Evolutionary conservation across 495 filamentous ascomycete species (phyloP).

Genomic region (Podospora didyma): DNA sequence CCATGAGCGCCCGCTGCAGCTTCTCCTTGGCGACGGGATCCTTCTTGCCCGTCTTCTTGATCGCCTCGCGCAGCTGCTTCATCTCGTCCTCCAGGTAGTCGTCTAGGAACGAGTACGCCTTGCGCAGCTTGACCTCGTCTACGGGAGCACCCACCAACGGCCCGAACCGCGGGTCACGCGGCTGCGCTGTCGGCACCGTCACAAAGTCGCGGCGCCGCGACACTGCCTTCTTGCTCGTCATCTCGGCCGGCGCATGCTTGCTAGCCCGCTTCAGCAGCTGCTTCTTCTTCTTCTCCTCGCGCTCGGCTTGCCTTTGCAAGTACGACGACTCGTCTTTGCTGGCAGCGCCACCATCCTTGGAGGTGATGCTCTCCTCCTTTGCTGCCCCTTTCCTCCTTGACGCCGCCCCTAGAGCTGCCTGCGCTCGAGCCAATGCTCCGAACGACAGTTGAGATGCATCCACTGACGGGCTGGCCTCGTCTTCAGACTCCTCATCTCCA

Average conservation of each 20-base stretch:
- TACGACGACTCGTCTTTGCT: background rate
- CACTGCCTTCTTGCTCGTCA: constrained; percentile 78
- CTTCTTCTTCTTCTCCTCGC: constrained; percentile 13
- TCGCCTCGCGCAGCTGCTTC: constrained; percentile 59
- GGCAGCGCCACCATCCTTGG: background rate
- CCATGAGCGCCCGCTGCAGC: constrained; percentile 61
- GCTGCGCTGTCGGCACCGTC: constrained; percentile 44
- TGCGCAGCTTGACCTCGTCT: constrained; percentile 53
- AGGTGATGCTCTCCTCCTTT: constrained; percentile 2
- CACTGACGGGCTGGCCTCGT: constrained; percentile 31
- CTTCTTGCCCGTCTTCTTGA: constrained; percentile 55
- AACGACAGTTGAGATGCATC: constrained; percentile 65
- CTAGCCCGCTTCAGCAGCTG: constrained; percentile 46
- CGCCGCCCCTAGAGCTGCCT: constrained; percentile 53
- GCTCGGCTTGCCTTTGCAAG: background rate
- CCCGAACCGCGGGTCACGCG: constrained; percentile 82
- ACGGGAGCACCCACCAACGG: constrained; percentile 28
- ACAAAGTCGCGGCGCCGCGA: constrained; percentile 73
- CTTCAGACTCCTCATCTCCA: constrained; percentile 20
- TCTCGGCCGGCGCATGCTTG: constrained; percentile 84
- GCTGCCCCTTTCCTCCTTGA: constrained; percentile 31
- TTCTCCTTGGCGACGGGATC: constrained; percentile 57
- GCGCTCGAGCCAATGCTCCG: constrained; percentile 80
- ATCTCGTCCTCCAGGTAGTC: constrained; percentile 80
- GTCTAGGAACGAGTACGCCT: constrained; percentile 80